Evolutionary conservation across 495 filamentous ascomycete species (phyloP), one percentile per base, ranked within the genome.

Genomic region (Margaritispora aquatica): DNA sequence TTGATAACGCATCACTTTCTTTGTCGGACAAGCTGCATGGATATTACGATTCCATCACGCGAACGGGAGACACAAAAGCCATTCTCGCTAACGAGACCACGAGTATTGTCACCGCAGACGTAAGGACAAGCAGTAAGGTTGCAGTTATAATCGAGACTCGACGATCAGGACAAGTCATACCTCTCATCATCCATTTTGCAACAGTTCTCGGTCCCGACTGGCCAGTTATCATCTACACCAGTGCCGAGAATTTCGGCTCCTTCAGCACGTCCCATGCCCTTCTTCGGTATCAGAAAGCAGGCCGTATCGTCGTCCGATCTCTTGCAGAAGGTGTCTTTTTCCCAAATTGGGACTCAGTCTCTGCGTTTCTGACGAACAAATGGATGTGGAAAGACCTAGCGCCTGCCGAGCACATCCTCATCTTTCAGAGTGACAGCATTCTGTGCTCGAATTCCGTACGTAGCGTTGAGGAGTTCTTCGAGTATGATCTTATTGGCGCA

Each of bases 101-200:
- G 13, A 34, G 13, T 13, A 34, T 34, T 13, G 29, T 55, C 2
- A 54, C 54, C 21, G 60, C 55, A 1, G 55, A 63, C 26, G 51
- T 63, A 19, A 63, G 55, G 11, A 19, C 81, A 80, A 55, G 73
- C 69, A 36, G 74, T 75, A 60, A 62, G 7, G 60, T 58, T 9
- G 66, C 66, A 13, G 63, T 57, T 9, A 63, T 68, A 8, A 44
- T 68, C 31, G 66, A 66, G 51, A 61, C 51, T 23, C 54, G 63
- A 21, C 44, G 51, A 4, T 26, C 57, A 2, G 20, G 22, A 2
- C 57, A 63, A 20, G 48, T 70, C 7, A 24, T 64, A 11, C 68
- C 66, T 11, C n/a, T 70, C 26, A 60, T 61, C 26, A 31, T 70
- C 0, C 66, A 70, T 36, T 70, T 70, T 50, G 57, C 62, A n/a